Percentiles rank a stretch among this genome's conserved stretches.
These are phyloP conservation scores for Oenanthe sinensis DNA, from an alignment of 129 eudicot species.

Conservation along the genomic window DNA sequence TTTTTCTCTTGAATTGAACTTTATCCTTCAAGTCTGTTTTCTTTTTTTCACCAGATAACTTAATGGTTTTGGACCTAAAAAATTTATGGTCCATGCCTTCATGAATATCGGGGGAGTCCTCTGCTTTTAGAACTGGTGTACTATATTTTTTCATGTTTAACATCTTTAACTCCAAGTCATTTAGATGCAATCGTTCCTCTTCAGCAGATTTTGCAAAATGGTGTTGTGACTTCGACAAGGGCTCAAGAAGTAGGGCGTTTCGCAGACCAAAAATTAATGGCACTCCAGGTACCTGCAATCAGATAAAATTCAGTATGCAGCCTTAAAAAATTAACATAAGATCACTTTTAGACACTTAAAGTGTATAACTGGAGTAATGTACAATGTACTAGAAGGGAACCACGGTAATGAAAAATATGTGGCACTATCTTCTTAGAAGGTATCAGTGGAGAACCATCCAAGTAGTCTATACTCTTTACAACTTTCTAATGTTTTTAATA, in stretches of 20 bases:
- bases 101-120: slow-evolving; percentile 35
- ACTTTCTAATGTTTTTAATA: neutral
- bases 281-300: slow-evolving; percentile 72
- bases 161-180: slow-evolving; percentile 58
- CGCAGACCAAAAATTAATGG: slow-evolving; percentile 73
- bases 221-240: slow-evolving; percentile 60
- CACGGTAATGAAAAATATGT: neutral
- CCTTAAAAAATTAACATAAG: neutral
- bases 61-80: slow-evolving; percentile 10
- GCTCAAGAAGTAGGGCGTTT: slow-evolving; percentile 73
- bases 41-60: slow-evolving; percentile 24
- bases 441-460: neutral
- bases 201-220: slow-evolving; percentile 65
- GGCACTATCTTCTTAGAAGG: neutral
- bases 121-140: slow-evolving; percentile 19
- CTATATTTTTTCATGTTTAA: slow-evolving; percentile 31
- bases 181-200: slow-evolving; percentile 71
- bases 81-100: slow-evolving; percentile 25
- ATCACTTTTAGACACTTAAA: neutral
- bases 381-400: neutral
- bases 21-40: slow-evolving; percentile 41
- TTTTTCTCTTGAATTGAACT: slow-evolving; percentile 72
- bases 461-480: too few species aligned
- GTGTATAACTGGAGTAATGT: neutral
- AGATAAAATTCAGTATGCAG: neutral